Conservation (phyloP, 176 grass and related monocot genomes). For the Musa itinerans region DNA sequence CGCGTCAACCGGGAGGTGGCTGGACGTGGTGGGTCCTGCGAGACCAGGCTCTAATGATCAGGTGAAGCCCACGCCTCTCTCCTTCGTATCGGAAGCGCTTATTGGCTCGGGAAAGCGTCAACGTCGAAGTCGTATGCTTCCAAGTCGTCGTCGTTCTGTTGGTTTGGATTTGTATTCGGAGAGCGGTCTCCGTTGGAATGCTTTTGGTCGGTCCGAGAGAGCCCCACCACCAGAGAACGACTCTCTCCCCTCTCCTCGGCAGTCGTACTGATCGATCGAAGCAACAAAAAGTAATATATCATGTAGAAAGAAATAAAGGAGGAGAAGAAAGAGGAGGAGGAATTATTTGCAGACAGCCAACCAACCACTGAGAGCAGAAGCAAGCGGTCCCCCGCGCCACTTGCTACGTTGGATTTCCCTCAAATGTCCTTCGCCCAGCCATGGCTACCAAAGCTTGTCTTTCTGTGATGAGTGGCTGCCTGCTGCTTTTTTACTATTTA, state of each 20-base stretch:
- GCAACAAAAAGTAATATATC: background rate
- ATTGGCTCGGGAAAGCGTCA: background rate
- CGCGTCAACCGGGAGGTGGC: background rate
- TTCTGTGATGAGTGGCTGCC: background rate
- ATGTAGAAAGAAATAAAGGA: background rate
- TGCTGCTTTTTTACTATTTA: background rate
- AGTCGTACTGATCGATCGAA: background rate
- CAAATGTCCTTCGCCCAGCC: too few species aligned
- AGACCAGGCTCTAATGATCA: constrained; percentile 20
- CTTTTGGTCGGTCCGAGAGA: constrained; percentile 44
- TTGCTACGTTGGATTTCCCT: background rate
- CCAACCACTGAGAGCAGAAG: constrained; percentile 28
- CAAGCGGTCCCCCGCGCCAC: constrained; percentile 27
- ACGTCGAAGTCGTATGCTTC: background rate
- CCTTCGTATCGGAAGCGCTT: constrained; percentile 10
- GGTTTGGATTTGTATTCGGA: constrained; percentile 48
- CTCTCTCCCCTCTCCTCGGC: background rate
- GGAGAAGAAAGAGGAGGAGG: background rate
- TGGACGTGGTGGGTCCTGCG: constrained; percentile 5
- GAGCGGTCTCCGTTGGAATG: constrained; percentile 50
- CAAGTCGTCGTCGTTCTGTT: constrained; percentile 20
- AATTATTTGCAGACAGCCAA: constrained; percentile 2
- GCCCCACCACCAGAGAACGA: background rate
- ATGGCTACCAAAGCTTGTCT: too few species aligned
- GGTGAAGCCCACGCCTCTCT: constrained; percentile 31